Conservation (phyloP, 2,329 filamentous ascomycete genomes). For the Sphaerulina musiva region DNA sequence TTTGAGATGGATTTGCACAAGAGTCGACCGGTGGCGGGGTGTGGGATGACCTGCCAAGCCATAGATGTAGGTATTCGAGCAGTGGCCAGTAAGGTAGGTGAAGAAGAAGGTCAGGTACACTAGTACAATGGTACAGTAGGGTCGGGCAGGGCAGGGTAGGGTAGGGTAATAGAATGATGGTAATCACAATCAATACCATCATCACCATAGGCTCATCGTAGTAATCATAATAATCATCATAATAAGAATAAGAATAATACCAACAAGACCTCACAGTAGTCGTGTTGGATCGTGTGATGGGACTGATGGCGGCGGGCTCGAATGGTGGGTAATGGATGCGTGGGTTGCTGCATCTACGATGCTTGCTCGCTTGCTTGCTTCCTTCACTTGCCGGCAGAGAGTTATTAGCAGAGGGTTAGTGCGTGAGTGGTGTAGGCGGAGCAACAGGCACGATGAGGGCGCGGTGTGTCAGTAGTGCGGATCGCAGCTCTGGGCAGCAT, state of each 20-base stretch:
- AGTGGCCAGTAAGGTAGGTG: not conserved
- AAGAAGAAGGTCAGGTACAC: too few species aligned
- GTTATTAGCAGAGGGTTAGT: not conserved
- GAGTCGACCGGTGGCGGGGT: not conserved
- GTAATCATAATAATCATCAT: too few species aligned
- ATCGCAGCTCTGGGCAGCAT: not conserved
- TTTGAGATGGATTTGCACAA: not conserved
- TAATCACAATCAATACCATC: too few species aligned
- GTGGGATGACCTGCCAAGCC: slow-evolving; percentile 1
- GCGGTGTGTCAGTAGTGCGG: not conserved
- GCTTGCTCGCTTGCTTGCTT: not conserved
- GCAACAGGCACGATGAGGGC: not conserved
- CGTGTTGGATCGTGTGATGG: not conserved
- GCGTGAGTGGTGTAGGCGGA: not conserved
- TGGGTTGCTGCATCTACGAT: not conserved
- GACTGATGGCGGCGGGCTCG: not conserved
- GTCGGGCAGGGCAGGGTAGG: too few species aligned
- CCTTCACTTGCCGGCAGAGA: slow-evolving; percentile 4
- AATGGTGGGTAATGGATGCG: not conserved
- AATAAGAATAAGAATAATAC: too few species aligned
- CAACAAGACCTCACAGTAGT: too few species aligned
- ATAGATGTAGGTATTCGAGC: not conserved
- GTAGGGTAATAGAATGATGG: too few species aligned
- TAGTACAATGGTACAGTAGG: too few species aligned
- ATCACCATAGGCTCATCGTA: too few species aligned